Conservation (phyloP, 345 rosid species). For the Citrus trifoliata region DNA sequence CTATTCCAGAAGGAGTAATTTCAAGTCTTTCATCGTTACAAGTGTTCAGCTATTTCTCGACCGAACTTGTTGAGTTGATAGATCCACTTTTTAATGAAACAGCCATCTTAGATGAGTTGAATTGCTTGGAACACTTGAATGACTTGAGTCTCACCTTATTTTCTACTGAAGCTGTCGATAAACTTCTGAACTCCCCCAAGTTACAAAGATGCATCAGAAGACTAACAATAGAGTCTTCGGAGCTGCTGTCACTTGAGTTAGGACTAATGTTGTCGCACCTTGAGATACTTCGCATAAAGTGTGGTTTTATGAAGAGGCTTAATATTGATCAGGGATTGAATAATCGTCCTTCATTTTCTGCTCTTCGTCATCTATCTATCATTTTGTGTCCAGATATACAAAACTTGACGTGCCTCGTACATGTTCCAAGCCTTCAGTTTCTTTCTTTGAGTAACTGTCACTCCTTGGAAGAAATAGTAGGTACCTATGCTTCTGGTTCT, state of each 20-base stretch:
- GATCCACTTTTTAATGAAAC: not conserved
- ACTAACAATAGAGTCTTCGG: not conserved
- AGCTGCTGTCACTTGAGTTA: not conserved
- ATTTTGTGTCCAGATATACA: not conserved
- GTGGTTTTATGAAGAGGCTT: not conserved
- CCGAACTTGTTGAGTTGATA: not conserved
- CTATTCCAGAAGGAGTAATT: conserved; percentile 2
- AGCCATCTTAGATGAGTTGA: not conserved
- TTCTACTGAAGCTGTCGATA: not conserved
- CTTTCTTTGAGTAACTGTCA: not conserved
- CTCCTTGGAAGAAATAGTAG: not conserved
- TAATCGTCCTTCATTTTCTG: not conserved
- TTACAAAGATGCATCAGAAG: not conserved
- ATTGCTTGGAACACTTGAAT: not conserved
- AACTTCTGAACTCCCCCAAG: not conserved
- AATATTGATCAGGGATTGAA: not conserved
- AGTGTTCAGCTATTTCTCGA: conserved; percentile 6
- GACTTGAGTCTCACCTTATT: not conserved
- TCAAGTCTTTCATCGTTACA: conserved; percentile 16
- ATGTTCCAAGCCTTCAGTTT: not conserved
- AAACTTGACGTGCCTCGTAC: not conserved
- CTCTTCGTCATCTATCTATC: not conserved
- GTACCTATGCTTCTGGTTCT: not conserved
- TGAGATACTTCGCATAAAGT: not conserved
- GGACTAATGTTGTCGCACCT: not conserved